A percentile compares a stretch with the other conserved stretches of the same genome.
Evolutionary conservation across 768 basidiomycete genomes (phyloP).

Genomic region (Cystobasidium ongulense): DNA sequence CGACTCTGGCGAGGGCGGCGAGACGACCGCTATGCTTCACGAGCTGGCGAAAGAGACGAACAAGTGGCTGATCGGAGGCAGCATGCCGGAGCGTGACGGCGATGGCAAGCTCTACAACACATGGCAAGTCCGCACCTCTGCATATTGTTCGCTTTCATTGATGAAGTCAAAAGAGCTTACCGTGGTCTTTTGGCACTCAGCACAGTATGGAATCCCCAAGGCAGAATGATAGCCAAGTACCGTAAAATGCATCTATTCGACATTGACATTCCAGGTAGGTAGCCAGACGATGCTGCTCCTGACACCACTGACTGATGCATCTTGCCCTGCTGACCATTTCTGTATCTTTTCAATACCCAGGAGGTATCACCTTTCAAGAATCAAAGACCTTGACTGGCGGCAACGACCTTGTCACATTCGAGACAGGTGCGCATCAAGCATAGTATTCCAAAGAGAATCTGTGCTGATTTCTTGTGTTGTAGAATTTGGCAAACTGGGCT

Average conservation of each 20-base stretch:
- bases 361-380: slow-evolving; percentile 60
- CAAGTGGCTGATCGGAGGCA: slow-evolving; percentile 90
- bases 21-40: slow-evolving; percentile 74
- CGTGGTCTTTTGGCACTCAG: slow-evolving; percentile 19
- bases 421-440: slow-evolving; percentile 70
- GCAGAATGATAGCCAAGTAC: slow-evolving; percentile 75
- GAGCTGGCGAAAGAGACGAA: slow-evolving; percentile 65
- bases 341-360: slow-evolving; percentile 48
- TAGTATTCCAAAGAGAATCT: too few relatives aligned
- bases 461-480: too few relatives aligned
- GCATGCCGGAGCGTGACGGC: slow-evolving; percentile 76
- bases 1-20: slow-evolving; percentile 51
- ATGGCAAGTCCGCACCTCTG: slow-evolving; percentile 46
- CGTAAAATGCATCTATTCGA: slow-evolving; percentile 96
- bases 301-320: too few relatives aligned
- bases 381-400: slow-evolving; percentile 56
- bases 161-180: too few relatives aligned
- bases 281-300: too few relatives aligned
- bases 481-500: slow-evolving; percentile 95
- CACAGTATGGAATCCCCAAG: slow-evolving; percentile 46
- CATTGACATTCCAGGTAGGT: slow-evolving; percentile 63
- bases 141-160: too few relatives aligned
- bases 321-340: not conserved
- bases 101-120: slow-evolving; percentile 74
- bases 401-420: slow-evolving; percentile 63